Evolutionary conservation across 2,329 filamentous ascomycete species (phyloP).

Genomic region (Aspergillus caelatus): DNA sequence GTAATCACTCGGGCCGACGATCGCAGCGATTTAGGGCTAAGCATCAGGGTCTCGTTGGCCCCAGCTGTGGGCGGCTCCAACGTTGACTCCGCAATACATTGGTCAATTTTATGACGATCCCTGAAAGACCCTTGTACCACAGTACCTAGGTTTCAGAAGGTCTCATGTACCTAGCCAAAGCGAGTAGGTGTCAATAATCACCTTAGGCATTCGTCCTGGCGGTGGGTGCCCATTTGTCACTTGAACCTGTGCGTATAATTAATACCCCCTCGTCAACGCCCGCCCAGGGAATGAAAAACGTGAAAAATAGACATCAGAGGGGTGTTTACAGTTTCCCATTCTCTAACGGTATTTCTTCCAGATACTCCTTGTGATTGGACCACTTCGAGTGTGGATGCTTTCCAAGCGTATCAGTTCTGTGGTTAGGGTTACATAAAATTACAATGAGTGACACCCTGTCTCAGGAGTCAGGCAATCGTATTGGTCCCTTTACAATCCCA

Average conservation of each 20-base stretch:
- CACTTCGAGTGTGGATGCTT: neutral
- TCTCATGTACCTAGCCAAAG: neutral
- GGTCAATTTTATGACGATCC: neutral
- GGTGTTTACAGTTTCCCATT: neutral
- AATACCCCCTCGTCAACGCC: neutral
- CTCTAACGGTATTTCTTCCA: neutral
- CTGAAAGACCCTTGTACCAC: neutral
- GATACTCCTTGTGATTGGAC: neutral
- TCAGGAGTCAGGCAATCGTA: neutral
- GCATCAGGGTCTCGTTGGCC: neutral
- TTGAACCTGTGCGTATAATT: neutral
- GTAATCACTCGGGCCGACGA: too few species aligned
- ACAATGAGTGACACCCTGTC: neutral
- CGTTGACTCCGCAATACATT: neutral
- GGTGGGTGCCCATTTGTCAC: neutral
- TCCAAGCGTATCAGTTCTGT: neutral
- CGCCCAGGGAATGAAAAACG: neutral
- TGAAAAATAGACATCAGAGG: neutral
- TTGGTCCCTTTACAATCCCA: neutral
- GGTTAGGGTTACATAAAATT: neutral
- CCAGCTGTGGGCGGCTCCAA: neutral
- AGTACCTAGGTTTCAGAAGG: neutral
- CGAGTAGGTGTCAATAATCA: neutral
- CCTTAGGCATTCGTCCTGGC: neutral
- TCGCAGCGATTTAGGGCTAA: too few species aligned